Percentiles rank a stretch among this genome's conserved stretches.
Evolutionary conservation across 164 flowering plant species (phyloP).

Genomic region (Dillenia turbinata): DNA sequence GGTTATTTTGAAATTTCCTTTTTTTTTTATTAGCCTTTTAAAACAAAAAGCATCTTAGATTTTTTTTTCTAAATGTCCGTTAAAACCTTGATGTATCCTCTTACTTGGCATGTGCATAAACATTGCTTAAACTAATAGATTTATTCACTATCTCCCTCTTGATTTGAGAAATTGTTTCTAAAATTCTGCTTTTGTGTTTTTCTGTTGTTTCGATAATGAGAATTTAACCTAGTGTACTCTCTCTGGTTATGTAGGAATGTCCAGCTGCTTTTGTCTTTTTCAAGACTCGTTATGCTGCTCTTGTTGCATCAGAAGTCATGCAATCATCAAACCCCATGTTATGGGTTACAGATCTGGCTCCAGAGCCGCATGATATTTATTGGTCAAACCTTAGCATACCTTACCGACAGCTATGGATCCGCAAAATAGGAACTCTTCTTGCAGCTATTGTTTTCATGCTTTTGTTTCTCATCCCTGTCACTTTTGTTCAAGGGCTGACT

Average conservation of each 20-base stretch:
- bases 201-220: too few relatives aligned
- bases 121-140: too few relatives aligned
- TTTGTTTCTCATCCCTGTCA: slow-evolving; percentile 74
- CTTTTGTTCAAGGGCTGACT: slow-evolving; percentile 75
- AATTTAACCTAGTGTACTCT: slow-evolving; percentile 3
- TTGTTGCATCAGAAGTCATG: slow-evolving; percentile 60
- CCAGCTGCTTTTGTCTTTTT: slow-evolving; percentile 90
- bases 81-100: too few relatives aligned
- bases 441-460: slow-evolving; percentile 63
- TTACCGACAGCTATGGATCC: slow-evolving; percentile 75
- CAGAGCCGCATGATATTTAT: slow-evolving; percentile 83
- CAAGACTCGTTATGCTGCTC: slow-evolving; percentile 80
- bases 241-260: slow-evolving; percentile 56
- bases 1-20: too few relatives aligned
- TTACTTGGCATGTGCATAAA: too few relatives aligned
- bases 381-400: slow-evolving; percentile 89
- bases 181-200: too few relatives aligned
- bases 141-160: too few relatives aligned
- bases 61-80: too few relatives aligned
- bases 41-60: too few relatives aligned
- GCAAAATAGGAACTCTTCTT: slow-evolving; percentile 57
- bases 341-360: slow-evolving; percentile 92
- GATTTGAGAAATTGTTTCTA: too few relatives aligned
- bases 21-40: too few relatives aligned
- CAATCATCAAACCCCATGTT: slow-evolving; percentile 87